phyloP scores from a whole-genome alignment of 345 rosid genomes.

The Kernera saxatilis region DNA sequence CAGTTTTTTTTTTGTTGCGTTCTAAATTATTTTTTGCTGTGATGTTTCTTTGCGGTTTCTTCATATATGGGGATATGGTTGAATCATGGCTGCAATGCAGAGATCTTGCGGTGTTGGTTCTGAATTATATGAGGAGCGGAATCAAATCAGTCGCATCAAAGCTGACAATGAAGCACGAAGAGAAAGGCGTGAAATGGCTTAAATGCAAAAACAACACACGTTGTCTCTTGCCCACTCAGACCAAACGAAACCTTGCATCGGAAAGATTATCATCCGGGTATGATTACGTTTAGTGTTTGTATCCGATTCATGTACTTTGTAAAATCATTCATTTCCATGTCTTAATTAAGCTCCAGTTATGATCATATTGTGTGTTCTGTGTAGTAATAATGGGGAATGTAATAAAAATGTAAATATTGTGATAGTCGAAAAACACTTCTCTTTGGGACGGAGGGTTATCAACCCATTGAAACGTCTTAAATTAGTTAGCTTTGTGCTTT shows the following conservation, averaged over 20 bases:
- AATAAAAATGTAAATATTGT: slow-evolving; percentile 27
- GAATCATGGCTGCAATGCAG: slow-evolving; percentile 34
- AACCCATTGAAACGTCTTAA: not conserved
- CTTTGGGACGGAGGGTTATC: not conserved
- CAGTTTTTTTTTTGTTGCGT: not conserved
- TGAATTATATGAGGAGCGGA: slow-evolving; percentile 54
- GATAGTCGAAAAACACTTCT: not conserved
- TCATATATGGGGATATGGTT: slow-evolving; percentile 9
- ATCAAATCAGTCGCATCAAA: slow-evolving; percentile 49
- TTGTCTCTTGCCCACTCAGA: slow-evolving; percentile 52
- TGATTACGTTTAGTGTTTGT: slow-evolving; percentile 44
- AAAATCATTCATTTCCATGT: slow-evolving; percentile 18
- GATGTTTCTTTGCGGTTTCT: not conserved
- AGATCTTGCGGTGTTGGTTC: slow-evolving; percentile 39
- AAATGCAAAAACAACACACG: slow-evolving; percentile 64
- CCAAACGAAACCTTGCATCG: slow-evolving; percentile 43
- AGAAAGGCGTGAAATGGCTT: slow-evolving; percentile 45
- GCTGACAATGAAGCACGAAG: slow-evolving; percentile 47
- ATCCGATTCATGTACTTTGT: not conserved
- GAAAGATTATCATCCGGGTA: slow-evolving; percentile 40
- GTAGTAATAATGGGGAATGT: not conserved
- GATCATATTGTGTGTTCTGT: slow-evolving; percentile 7
- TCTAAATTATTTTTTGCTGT: not conserved
- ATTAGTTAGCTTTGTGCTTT: not conserved
- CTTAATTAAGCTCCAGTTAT: not conserved